Evolutionary conservation across 1,139 yeast species (phyloP), one percentile per base, ranked within the genome.

Genomic region (Kodamaea ohmeri): DNA sequence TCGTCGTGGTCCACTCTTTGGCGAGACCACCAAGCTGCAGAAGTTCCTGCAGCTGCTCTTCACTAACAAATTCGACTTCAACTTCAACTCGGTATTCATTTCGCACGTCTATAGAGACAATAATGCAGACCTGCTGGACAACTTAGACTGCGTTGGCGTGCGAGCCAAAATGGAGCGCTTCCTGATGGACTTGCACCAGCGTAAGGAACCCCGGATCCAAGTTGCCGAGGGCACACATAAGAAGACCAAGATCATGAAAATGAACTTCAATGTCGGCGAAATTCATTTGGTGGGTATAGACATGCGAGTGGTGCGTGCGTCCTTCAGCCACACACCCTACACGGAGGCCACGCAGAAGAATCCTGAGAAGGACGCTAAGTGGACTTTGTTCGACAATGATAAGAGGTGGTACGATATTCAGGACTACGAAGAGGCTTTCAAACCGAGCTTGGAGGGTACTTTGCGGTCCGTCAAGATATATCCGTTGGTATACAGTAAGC

Each of bases 241-340:
- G 21, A 58, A 58, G 32, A 56, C 58, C 36, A 58, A 60, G 35
- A 56, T 64, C 4, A 58, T 60, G 60, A 71, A 69, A 47, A 71
- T 71, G 77, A 61, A 58, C 38, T 67, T 71, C 50, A 63, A 70
- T 48, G 43, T 67, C 16, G 76, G 73, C 2, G 74, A 71, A 43
- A 65, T 69, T 4, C 65, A 62, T 34, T 52, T 71, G 25, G 48
- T 61, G 3, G 65, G 64, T 4, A 69, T 71, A 27, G 77, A 71
- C 45, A 52, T 71, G 43, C 55, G 77, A 35, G 59, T 62, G 1
- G 50, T 69, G 8, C 48, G 56, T 26, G 64, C 70, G 0, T 42
- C 46, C 6, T 67, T 69, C 42, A 50, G 55, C 19, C 64, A 61
- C 32, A 56, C 65, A 35, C 37, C 61, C 2, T 66, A 65, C 40